A percentile compares a stretch with the other conserved stretches of the same genome.
phyloP scores from a whole-genome alignment of 805 yeast genomes.

The Yarrowia yakushimensis region DNA sequence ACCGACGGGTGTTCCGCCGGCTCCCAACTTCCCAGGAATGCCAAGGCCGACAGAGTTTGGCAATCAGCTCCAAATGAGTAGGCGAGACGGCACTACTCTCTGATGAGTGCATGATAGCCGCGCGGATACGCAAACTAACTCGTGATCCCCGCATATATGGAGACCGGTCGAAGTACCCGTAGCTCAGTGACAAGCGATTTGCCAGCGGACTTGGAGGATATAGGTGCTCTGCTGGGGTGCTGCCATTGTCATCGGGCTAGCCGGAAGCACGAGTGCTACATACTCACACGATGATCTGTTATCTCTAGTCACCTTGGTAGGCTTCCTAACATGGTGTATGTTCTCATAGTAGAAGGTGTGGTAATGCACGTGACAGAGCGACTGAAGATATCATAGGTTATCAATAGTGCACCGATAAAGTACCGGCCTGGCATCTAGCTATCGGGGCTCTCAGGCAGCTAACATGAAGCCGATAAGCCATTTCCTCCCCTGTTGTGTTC shows the following conservation, averaged over 20 bases:
- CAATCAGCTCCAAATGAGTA: not conserved
- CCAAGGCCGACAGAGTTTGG: constrained; percentile 8
- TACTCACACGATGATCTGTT: not conserved
- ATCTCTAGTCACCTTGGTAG: not conserved
- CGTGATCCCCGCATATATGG: constrained; percentile 18
- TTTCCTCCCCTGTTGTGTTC: not conserved
- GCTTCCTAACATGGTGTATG: not conserved
- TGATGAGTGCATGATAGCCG: constrained; percentile 5
- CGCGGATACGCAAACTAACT: not conserved
- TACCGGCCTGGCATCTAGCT: not conserved
- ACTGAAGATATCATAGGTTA: not conserved
- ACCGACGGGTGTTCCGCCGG: constrained; percentile 10
- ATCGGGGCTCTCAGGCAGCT: not conserved
- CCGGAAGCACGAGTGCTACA: not conserved
- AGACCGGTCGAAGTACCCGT: not conserved
- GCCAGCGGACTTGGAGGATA: not conserved
- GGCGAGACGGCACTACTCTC: constrained; percentile 9
- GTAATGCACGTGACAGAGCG: not conserved
- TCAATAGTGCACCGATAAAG: not conserved
- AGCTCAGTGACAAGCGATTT: not conserved
- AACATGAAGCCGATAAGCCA: not conserved
- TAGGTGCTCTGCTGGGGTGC: too few species aligned
- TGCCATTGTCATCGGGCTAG: not conserved
- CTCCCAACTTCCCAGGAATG: not conserved
- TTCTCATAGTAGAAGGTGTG: not conserved